These are phyloP conservation scores for Nepenthes gracilis DNA, from an alignment of 148 eudicot species.

Conservation along the genomic window DNA sequence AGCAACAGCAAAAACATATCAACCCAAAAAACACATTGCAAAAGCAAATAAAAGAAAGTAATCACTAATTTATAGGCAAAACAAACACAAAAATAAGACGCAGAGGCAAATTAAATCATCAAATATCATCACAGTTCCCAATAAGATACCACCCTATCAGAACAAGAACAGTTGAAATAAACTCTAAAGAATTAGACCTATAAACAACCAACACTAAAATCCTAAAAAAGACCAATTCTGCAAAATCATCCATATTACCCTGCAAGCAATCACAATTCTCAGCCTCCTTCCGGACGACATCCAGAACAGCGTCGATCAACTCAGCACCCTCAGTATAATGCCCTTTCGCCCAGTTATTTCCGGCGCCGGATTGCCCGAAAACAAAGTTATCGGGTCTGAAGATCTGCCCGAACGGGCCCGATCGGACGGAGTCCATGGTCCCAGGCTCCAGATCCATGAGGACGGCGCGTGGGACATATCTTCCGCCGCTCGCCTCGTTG, in stretches of 20 bases:
- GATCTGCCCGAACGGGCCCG: neutral
- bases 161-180: neutral
- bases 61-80: too few relatives aligned
- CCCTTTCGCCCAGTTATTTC: too few relatives aligned
- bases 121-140: too few relatives aligned
- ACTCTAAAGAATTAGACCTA: neutral
- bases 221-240: neutral
- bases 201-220: neutral
- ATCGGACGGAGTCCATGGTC: slow-evolving; percentile 1
- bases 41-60: too few relatives aligned
- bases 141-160: too few relatives aligned
- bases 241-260: neutral
- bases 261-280: neutral
- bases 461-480: slow-evolving; percentile 1
- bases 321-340: neutral
- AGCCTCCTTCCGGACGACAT: neutral
- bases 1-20: too few relatives aligned
- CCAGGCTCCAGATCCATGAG: slow-evolving; percentile 2
- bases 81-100: too few relatives aligned
- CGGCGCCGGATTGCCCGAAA: too few relatives aligned
- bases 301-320: neutral
- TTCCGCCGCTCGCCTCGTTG: slow-evolving; percentile 1
- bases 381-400: too few relatives aligned
- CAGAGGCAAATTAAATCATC: too few relatives aligned
- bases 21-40: too few relatives aligned